Base-by-base conservation (phyloP, 2,329 filamentous ascomycete genomes). In the Cercospora janseana region DNA sequence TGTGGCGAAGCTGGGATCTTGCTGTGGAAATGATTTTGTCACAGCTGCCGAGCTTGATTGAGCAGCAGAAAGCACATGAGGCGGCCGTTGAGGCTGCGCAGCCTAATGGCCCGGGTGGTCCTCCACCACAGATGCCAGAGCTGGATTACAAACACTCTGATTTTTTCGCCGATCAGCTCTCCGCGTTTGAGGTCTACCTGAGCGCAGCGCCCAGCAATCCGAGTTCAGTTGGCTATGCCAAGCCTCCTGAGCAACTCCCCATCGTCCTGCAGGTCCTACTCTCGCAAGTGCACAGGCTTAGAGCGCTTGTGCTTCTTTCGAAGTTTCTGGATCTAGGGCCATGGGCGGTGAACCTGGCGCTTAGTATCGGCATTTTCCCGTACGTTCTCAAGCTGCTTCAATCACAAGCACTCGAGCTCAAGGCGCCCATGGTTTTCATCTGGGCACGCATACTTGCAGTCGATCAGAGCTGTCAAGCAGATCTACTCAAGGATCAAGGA, bases 401-500 rank as follows among this genome's bases (percentile, higher is more conserved):
- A 68, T 97, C 93, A 4, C 92, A 94, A 38, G 93, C 93, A 0
- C 81, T 89, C 38, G 93, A 98, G 69, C 74, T 98, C 55, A 97
- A 97, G 66, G 92, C 93, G 0, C 91, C 97, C 53, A 97, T 98
- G 93, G 91, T 98, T 4, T 98, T 97, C 69, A 98, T 98, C 56
- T 98, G 93, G 93, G 91, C 93, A 4, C 82, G 93, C 41, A 89
- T 98, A 34, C 81, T 98, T 57, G 93, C 93, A 6, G 93, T 98
- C 4, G 93, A 98, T 65, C 85, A 93, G 52, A 88, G 88, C 1
- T 96, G 93, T 64, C 93, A 98, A 69, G 84, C 85, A 55, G 93
- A 98, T 68, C 76, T 98, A 9, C 82, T 97, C 61, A 97, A 97
- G 70, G 93, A 98, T 66, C 95, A 91, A 63, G 93, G 93, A 5